Base-by-base conservation (phyloP, 2,329 filamentous ascomycete genomes). In the Penicillium sp. region DNA sequence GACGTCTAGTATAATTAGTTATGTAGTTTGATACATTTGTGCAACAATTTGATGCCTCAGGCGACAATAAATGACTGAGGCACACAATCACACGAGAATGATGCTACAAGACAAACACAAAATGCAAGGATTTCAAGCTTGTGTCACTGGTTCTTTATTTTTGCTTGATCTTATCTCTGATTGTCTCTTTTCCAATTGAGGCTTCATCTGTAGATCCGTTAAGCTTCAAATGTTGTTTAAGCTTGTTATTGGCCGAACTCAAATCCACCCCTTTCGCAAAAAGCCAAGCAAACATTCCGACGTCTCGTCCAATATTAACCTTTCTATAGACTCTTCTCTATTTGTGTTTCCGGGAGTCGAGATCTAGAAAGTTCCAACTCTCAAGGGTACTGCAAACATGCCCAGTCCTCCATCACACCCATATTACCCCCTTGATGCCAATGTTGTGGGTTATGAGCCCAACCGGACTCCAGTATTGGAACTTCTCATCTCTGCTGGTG, bases 341-440 rank as follows among this genome's bases (percentile, higher is more conserved):
- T 37, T 31, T 12, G 4, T n/a, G n/a, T 52, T 27, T 21, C 8
- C 21, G 29, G 13, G 27, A 35, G 8, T 46, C 31, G 27, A 35
- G 21, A 27, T 10, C 17, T 35, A 17, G 33, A n/a, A 15, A 2
- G 13, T 33, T 45, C 2, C 13, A 33, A 7, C 6, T 35, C 17
- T 6, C 27, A 15, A 31, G 31, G 46, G 19, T 15, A 27, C 21
- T 47, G 17, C 21, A 19, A 53, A 21, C 2, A 56, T 56, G 54
- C 10, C 54, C n/a, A 45, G 25, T 33, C 23, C 70, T 31, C 50
- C 31, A 27, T 19, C 40, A 1, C 88, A 92, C 71, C 88, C 89
- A 0, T 93, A 90, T 77, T 91, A 89, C 69, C 90, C 90, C 6
- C 69, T 86, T 23, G 83, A 85, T 53, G 82, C 85, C 38, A 75